phyloP scores from a whole-genome alignment of 192 early-diverging fungal species.

The Jimgerdemannia lactiflua region DNA sequence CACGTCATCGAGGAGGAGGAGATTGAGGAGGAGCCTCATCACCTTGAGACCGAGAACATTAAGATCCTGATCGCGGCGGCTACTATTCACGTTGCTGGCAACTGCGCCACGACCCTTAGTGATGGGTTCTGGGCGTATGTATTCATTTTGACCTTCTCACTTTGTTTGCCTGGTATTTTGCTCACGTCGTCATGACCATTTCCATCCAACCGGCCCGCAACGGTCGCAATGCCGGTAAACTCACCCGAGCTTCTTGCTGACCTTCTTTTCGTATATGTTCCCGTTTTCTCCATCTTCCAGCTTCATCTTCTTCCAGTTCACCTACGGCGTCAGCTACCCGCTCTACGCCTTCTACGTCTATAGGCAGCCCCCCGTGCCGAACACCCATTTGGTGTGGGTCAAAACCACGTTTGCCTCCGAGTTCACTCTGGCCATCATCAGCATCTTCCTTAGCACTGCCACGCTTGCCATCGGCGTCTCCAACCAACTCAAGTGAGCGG shows the following conservation, averaged over 20 bases:
- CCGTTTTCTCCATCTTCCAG: slow-evolving; percentile 5
- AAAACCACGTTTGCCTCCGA: background rate
- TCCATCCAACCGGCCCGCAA: slow-evolving; percentile 15
- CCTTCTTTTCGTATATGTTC: background rate
- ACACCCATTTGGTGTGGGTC: background rate
- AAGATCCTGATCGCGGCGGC: slow-evolving; percentile 6
- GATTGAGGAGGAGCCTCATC: background rate
- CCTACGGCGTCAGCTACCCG: slow-evolving; percentile 18
- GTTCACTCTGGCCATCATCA: background rate
- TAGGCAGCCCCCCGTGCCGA: background rate
- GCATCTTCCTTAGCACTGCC: background rate
- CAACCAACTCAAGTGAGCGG: too few species aligned
- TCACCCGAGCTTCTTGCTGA: background rate
- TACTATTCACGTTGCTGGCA: background rate
- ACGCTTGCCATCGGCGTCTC: background rate
- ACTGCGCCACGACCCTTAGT: background rate
- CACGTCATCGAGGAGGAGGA: slow-evolving; percentile 8
- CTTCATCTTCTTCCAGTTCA: slow-evolving; percentile 22
- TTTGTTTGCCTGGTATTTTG: slow-evolving; percentile 20
- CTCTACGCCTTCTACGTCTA: slow-evolving; percentile 10
- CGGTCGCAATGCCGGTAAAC: background rate
- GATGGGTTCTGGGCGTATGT: slow-evolving; percentile 6
- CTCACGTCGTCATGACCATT: slow-evolving; percentile 5
- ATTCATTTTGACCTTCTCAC: slow-evolving; percentile 9
- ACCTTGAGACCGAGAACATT: slow-evolving; percentile 5